A percentile compares a stretch with the other conserved stretches of the same genome.
Conservation (phyloP, 108 stramenopile species). For the Phaeodactylum tricornutum region DNA sequence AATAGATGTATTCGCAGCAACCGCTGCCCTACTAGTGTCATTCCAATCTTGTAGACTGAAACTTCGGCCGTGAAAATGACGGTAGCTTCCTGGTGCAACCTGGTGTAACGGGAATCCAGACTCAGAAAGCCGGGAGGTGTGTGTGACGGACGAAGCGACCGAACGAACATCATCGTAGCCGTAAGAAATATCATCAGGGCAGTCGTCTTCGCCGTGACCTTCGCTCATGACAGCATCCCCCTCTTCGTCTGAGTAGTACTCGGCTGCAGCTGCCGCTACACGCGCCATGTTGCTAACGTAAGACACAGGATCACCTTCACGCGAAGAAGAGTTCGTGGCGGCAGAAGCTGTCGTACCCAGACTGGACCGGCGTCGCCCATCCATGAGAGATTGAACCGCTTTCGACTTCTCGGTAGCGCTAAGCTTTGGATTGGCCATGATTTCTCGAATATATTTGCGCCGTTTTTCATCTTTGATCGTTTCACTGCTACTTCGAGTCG, state of each 20-base stretch:
- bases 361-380: constrained; percentile 43
- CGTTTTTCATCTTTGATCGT: constrained; percentile 48
- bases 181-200: constrained; percentile 4
- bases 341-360: not conserved
- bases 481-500: too few species aligned
- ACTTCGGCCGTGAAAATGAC: constrained; percentile 1
- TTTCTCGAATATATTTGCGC: constrained; percentile 54
- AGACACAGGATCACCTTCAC: not conserved
- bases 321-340: not conserved
- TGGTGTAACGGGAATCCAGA: not conserved
- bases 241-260: constrained; percentile 8
- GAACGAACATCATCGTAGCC: constrained; percentile 7
- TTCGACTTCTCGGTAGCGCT: constrained; percentile 41
- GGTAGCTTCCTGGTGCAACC: constrained; percentile 2
- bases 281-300: constrained; percentile 3
- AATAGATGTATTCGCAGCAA: constrained; percentile 3
- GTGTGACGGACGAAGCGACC: constrained; percentile 4
- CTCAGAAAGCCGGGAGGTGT: not conserved
- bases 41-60: not conserved
- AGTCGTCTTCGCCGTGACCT: constrained; percentile 13
- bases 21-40: constrained; percentile 1
- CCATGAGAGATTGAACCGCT: constrained; percentile 64
- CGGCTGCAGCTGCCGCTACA: constrained; percentile 10
- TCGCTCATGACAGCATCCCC: constrained; percentile 1
- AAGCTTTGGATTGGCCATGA: constrained; percentile 43